Conservation (phyloP, 768 basidiomycete genomes). For the Mycena leptocephala region DNA sequence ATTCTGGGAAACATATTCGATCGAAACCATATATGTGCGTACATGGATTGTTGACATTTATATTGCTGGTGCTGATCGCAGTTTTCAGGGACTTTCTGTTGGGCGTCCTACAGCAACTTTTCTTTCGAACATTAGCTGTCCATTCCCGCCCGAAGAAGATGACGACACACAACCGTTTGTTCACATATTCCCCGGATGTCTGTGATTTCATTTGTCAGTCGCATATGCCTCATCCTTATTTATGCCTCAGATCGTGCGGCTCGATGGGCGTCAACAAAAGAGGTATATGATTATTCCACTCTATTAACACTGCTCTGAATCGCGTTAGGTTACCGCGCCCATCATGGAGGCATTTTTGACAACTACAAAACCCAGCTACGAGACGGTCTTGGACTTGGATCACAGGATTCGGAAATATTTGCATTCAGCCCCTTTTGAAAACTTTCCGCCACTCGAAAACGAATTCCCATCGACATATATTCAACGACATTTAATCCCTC, state of each 20-base stretch:
- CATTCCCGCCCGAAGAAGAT: slow-evolving; percentile 54
- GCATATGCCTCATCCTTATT: background rate
- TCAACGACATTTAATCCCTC: slow-evolving; percentile 49
- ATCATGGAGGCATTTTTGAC: slow-evolving; percentile 56
- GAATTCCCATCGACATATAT: slow-evolving; percentile 50
- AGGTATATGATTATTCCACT: slow-evolving; percentile 13
- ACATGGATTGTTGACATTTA: background rate
- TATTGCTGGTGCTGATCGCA: background rate
- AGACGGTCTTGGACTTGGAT: slow-evolving; percentile 60
- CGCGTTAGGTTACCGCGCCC: slow-evolving; percentile 39
- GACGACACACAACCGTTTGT: slow-evolving; percentile 49
- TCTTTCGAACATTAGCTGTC: slow-evolving; percentile 53
- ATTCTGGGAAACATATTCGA: slow-evolving; percentile 64
- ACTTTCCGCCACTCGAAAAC: slow-evolving; percentile 46
- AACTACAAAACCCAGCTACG: slow-evolving; percentile 57
- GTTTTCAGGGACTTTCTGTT: slow-evolving; percentile 49
- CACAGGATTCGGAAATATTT: slow-evolving; percentile 49
- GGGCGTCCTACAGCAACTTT: slow-evolving; percentile 55
- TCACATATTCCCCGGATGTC: slow-evolving; percentile 51
- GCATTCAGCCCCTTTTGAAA: slow-evolving; percentile 15
- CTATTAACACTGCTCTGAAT: too few relatives aligned
- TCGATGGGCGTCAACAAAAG: slow-evolving; percentile 39
- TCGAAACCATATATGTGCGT: slow-evolving; percentile 60
- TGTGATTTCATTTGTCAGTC: slow-evolving; percentile 7
- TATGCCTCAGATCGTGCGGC: slow-evolving; percentile 18